Base-by-base conservation (phyloP, 805 yeast genomes). In the Kodamaea kaohsiungensis region DNA sequence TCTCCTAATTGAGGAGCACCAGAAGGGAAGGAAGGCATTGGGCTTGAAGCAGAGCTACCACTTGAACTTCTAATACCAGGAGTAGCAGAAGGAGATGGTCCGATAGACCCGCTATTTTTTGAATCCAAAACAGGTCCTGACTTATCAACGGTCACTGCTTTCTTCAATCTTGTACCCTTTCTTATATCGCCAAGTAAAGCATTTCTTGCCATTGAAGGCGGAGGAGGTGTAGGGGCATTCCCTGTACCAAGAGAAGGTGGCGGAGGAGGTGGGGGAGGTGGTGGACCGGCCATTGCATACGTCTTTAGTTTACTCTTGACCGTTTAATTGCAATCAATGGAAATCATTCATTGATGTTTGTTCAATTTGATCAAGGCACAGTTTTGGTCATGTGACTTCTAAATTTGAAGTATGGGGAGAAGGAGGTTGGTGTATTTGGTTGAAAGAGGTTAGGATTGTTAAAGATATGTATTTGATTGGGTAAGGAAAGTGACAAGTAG, bases 121-220 rank as follows among this genome's bases (percentile, higher is more conserved):
- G 64, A 50, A 51, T 72, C 97, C 71, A 76, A 83, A 86, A 70
- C 81, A 72, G 57, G 98, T 81, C 57, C 68, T 10, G 79, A 74
- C 54, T 75, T 76, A 59, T 76, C 80, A 17, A 76, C 75, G 1
- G 80, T 77, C 47, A 68, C 71, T 1, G 78, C 75, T 53, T 76
- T 76, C 61, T 76, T 77, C 47, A 76, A 62, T 45, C 57, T 64
- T 55, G 72, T 64, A 2, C 80, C 81, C 55, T 88, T 88, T 63
- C 91, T 82, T 59, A 93, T 93, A 66, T 89, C 96, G 30, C 95
- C 90, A 22, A 93, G 76, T 50, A 93, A 64, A 1, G 81, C 80
- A 53, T 77, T 80, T 49, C 80, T 64, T 9, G 79, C 69, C 53
- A 58, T 57, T 12, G 57, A 51, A 5, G 71, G 59, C 8, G 73